Evolutionary conservation across 164 flowering plant genomes (phyloP).

Genomic region (grape (Vitis vinifera)): ASM3070453v1 NC_081808.1:3944001-3944500

Average conservation of each 20-base stretch:
- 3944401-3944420: too few relatives aligned
- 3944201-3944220: conserved; percentile 66
- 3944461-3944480: too few relatives aligned
- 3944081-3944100: conserved; percentile 40
- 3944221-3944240: neutral
- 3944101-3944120: conserved; percentile 24
- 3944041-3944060: conserved; percentile 73
- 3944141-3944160: conserved; percentile 43
- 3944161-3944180: conserved; percentile 80
- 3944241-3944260: neutral
- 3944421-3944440: too few relatives aligned
- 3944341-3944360: too few relatives aligned
- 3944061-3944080: conserved; percentile 46
- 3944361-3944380: too few relatives aligned
- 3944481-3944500: too few relatives aligned
- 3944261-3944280: neutral
- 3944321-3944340: too few relatives aligned
- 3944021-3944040: conserved; percentile 64
- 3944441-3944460: too few relatives aligned
- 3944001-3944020: conserved; percentile 59
- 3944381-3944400: too few relatives aligned
- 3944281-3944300: neutral
- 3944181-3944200: conserved; percentile 82
- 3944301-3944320: too few relatives aligned
- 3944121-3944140: conserved; percentile 32